phyloP scores from a whole-genome alignment of 2,329 filamentous ascomycete genomes.

The Microsporum canis region DNA sequence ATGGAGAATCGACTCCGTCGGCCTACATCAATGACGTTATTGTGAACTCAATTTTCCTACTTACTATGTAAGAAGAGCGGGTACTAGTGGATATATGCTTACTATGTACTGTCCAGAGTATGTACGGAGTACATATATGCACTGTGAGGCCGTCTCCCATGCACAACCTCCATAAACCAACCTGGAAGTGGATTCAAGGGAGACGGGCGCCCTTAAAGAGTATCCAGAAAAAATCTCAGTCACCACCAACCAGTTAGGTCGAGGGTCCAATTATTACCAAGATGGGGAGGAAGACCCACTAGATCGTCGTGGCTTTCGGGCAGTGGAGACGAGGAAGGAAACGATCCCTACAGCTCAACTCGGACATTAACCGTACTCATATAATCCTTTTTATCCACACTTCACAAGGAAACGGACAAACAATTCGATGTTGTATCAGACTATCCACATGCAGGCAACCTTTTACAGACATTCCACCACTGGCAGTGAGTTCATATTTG shows the following conservation, averaged over 20 bases:
- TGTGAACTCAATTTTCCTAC: neutral
- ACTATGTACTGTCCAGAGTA: neutral
- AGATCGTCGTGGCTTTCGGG: constrained; percentile 1
- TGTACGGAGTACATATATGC: neutral
- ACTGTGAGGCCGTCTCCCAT: neutral
- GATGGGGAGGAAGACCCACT: neutral
- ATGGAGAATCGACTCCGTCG: constrained; percentile 4
- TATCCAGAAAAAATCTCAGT: neutral
- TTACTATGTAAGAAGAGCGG: neutral
- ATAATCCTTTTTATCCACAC: neutral
- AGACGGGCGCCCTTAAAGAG: neutral
- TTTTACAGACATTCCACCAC: neutral
- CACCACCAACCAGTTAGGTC: neutral
- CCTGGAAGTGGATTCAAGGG: neutral
- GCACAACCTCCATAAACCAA: neutral
- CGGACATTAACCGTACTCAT: constrained; percentile 1
- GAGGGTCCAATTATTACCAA: neutral
- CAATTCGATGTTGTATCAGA: neutral
- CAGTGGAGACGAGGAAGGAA: neutral
- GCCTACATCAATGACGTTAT: neutral
- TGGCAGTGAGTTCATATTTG: neutral
- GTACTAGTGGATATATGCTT: neutral
- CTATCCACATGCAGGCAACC: neutral
- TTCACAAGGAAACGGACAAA: neutral
- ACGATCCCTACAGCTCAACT: neutral